Evolutionary conservation across 2,329 filamentous ascomycete genomes (phyloP).

Genomic region (Pseudogymnoascus sp.): DNA sequence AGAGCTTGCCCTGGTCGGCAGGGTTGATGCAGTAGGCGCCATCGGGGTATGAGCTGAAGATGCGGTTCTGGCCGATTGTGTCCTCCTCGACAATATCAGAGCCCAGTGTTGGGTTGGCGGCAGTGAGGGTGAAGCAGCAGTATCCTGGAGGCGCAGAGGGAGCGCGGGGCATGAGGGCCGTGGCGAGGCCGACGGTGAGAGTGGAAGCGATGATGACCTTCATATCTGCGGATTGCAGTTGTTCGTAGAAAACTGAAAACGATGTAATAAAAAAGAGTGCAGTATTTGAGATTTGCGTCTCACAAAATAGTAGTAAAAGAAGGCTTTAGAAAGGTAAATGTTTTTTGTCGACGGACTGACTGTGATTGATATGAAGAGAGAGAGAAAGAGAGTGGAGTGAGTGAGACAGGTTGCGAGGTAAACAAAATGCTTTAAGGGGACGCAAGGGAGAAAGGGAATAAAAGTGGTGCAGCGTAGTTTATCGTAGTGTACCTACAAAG

Average conservation of each 20-base stretch:
- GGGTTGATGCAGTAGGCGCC: slow-evolving; percentile 19
- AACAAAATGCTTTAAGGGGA: slow-evolving; percentile 7
- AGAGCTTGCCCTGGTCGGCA: slow-evolving; percentile 15
- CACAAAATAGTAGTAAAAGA: background rate
- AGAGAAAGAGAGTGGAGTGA: background rate
- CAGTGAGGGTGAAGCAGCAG: slow-evolving; percentile 24
- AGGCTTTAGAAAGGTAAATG: background rate
- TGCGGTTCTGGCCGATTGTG: slow-evolving; percentile 22
- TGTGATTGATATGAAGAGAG: background rate
- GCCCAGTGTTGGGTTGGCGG: slow-evolving; percentile 15
- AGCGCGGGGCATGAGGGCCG: slow-evolving; percentile 17
- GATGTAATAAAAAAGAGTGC: background rate
- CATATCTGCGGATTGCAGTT: background rate
- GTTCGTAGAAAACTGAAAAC: background rate
- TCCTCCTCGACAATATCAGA: slow-evolving; percentile 19
- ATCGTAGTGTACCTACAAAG: slow-evolving; percentile 7
- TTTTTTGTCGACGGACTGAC: background rate
- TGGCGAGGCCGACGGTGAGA: slow-evolving; percentile 14
- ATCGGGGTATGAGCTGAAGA: slow-evolving; percentile 21
- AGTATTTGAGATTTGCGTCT: background rate
- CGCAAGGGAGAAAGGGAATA: background rate
- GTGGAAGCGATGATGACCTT: slow-evolving; percentile 11
- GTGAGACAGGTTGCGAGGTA: background rate
- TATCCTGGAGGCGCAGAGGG: slow-evolving; percentile 12
- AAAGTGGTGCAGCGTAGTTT: background rate